Evolutionary conservation across 2,329 filamentous ascomycete genomes (phyloP).

Genomic region (Nemania abortiva): DNA sequence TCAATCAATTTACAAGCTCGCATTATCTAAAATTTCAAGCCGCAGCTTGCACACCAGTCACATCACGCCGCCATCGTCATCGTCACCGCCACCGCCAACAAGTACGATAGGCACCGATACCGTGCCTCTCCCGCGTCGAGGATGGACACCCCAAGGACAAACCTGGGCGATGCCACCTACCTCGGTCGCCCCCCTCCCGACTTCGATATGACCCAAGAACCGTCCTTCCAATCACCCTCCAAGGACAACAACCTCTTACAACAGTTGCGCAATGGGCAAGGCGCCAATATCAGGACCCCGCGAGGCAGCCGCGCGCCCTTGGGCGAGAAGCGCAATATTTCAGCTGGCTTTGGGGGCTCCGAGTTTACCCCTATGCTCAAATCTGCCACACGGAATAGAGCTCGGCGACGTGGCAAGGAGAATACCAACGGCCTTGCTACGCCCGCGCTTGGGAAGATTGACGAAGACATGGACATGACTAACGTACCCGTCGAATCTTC

Average conservation of each 20-base stretch:
- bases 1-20: slow-evolving; percentile 13
- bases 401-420: slow-evolving; percentile 72
- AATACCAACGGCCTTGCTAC: slow-evolving; percentile 73
- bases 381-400: slow-evolving; percentile 78
- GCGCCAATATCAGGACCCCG: slow-evolving; percentile 77
- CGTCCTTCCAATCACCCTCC: slow-evolving; percentile 84
- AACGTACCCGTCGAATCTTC: slow-evolving; percentile 81
- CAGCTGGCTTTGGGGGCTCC: slow-evolving; percentile 71
- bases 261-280: slow-evolving; percentile 76
- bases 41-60: slow-evolving; percentile 24
- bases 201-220: slow-evolving; percentile 87
- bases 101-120: background rate
- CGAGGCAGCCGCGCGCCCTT: slow-evolving; percentile 76
- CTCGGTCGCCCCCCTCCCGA: slow-evolving; percentile 74
- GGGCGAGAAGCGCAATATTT: slow-evolving; percentile 77
- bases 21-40: slow-evolving; percentile 26
- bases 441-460: slow-evolving; percentile 74
- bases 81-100: slow-evolving; percentile 24
- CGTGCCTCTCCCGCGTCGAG: slow-evolving; percentile 23
- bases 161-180: slow-evolving; percentile 85
- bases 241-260: slow-evolving; percentile 83
- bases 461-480: slow-evolving; percentile 76
- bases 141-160: slow-evolving; percentile 87
- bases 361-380: slow-evolving; percentile 97
- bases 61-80: slow-evolving; percentile 21